phyloP scores from a whole-genome alignment of 2,329 filamentous ascomycete species.

The Albophoma yamanashiensis region DNA sequence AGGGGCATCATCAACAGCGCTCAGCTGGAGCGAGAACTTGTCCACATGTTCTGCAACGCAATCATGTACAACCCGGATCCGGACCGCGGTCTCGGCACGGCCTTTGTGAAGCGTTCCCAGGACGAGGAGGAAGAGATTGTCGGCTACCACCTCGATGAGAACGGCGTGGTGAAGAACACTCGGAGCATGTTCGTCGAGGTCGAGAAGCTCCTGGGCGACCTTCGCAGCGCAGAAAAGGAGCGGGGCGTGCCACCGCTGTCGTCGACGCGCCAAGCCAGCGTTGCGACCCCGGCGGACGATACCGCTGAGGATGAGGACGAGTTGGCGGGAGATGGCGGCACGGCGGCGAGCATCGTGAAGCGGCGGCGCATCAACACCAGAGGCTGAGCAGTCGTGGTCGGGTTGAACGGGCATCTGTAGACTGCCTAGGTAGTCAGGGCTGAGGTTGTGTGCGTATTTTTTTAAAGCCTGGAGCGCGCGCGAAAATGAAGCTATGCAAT shows the following conservation, averaged over 20 bases:
- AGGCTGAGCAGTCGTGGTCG: constrained; percentile 10
- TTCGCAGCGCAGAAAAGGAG: constrained; percentile 62
- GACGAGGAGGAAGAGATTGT: constrained; percentile 36
- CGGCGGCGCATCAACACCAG: constrained; percentile 24
- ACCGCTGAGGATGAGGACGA: constrained; percentile 41
- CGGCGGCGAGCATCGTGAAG: constrained; percentile 20
- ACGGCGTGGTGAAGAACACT: constrained; percentile 79
- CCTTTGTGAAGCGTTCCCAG: constrained; percentile 39
- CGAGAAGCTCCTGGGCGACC: constrained; percentile 64
- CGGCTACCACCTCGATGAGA: constrained; percentile 64
- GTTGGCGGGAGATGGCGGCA: constrained; percentile 28
- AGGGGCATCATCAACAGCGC: constrained; percentile 86
- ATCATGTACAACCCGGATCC: constrained; percentile 96
- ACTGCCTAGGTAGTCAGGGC: background rate
- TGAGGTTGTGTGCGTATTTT: background rate
- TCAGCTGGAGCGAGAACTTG: constrained; percentile 85
- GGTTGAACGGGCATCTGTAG: background rate
- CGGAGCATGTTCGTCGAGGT: constrained; percentile 84
- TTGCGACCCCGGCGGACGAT: constrained; percentile 31
- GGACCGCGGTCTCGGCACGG: constrained; percentile 55
- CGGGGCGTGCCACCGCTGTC: constrained; percentile 24
- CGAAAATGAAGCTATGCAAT: background rate
- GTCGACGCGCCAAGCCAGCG: constrained; percentile 22
- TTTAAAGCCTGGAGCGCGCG: background rate
- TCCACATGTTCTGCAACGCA: constrained; percentile 95